Evolutionary conservation across 192 early-diverging fungal species (phyloP).

Genomic region (Dimargaris xerosporica): DNA sequence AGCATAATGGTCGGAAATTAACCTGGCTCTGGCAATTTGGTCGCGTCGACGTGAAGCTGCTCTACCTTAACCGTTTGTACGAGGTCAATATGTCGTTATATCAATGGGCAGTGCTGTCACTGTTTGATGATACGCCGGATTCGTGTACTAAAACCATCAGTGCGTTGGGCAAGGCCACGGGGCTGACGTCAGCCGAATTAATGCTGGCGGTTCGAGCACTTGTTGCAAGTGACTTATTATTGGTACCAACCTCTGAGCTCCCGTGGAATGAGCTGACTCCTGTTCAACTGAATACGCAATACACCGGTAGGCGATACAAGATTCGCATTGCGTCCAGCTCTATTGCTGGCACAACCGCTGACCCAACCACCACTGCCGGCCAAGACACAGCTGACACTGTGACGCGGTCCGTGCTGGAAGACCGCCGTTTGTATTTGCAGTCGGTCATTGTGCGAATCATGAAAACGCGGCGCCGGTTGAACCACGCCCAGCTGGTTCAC

Average conservation of each 20-base stretch:
- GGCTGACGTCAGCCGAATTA: constrained; percentile 40
- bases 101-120: constrained; percentile 86
- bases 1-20: constrained; percentile 78
- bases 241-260: constrained; percentile 13
- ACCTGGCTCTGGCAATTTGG: constrained; percentile 88
- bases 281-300: background rate
- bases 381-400: constrained; percentile 78
- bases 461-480: constrained; percentile 90
- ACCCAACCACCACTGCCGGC: constrained; percentile 73
- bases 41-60: constrained; percentile 79
- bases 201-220: constrained; percentile 50
- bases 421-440: constrained; percentile 86
- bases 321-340: background rate
- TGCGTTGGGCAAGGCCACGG: background rate
- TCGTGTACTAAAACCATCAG: constrained; percentile 42
- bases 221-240: constrained; percentile 69
- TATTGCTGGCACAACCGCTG: constrained; percentile 34
- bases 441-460: constrained; percentile 99
- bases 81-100: constrained; percentile 53
- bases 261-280: constrained; percentile 58
- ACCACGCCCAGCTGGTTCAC: constrained; percentile 68
- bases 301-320: background rate
- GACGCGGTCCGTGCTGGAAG: constrained; percentile 71
- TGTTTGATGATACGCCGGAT: constrained; percentile 41
- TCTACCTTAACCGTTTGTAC: constrained; percentile 31